Evolutionary conservation across 2,329 filamentous ascomycete species (phyloP).

Genomic region (Coniochaeta ligniaria): DNA sequence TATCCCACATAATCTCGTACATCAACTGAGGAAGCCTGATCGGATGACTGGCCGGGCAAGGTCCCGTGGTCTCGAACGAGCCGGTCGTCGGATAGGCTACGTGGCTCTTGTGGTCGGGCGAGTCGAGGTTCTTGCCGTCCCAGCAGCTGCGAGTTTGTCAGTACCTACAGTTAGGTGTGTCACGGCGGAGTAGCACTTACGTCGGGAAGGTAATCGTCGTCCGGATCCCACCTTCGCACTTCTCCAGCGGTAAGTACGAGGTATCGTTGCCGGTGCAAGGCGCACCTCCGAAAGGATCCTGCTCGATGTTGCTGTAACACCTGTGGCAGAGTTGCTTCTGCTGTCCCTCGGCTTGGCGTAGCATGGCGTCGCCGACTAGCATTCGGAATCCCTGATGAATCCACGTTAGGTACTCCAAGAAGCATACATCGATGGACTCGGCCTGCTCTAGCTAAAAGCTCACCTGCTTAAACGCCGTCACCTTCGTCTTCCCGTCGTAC

Average conservation of each 20-base stretch:
- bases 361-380: slow-evolving; percentile 23
- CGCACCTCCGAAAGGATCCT: slow-evolving; percentile 7
- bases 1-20: slow-evolving; percentile 38
- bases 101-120: slow-evolving; percentile 31
- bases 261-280: slow-evolving; percentile 19
- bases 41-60: slow-evolving; percentile 33
- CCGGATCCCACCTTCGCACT: slow-evolving; percentile 32
- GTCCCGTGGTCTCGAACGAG: slow-evolving; percentile 19
- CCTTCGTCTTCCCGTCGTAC: slow-evolving; percentile 26
- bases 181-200: slow-evolving; percentile 13
- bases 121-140: slow-evolving; percentile 44
- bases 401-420: background rate
- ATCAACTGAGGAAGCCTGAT: slow-evolving; percentile 34
- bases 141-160: slow-evolving; percentile 31
- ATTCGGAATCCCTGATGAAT: slow-evolving; percentile 27
- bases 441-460: background rate
- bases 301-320: slow-evolving; percentile 5
- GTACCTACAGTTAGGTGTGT: background rate
- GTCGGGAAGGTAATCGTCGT: slow-evolving; percentile 34
- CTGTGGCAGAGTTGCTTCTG: slow-evolving; percentile 14
- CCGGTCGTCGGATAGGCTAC: slow-evolving; percentile 36
- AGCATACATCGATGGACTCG: slow-evolving; percentile 6
- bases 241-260: slow-evolving; percentile 24
- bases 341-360: slow-evolving; percentile 7
- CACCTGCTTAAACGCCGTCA: slow-evolving; percentile 34